Percentiles rank a stretch among this genome's conserved stretches.
Evolutionary conservation across 208 protist species (phyloP).

Genomic region (Crithidia thermophila): DNA sequence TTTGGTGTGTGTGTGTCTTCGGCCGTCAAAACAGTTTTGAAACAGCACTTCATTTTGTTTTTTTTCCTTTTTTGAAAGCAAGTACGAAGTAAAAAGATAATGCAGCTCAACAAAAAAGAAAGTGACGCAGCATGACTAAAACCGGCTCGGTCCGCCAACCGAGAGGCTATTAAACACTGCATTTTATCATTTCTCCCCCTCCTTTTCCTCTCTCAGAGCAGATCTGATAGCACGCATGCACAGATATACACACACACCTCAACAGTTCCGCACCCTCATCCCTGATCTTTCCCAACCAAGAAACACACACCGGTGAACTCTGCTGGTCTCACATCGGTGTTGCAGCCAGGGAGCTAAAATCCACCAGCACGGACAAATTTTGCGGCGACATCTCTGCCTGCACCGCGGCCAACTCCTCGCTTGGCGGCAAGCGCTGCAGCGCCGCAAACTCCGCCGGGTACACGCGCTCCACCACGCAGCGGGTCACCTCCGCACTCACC

Average conservation of each 20-base stretch:
- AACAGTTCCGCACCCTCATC: too few species aligned
- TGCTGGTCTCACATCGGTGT: background rate
- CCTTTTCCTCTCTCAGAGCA: background rate
- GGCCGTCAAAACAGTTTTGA: too few species aligned
- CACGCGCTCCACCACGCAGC: slow-evolving; percentile 36
- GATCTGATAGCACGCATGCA: background rate
- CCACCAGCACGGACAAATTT: slow-evolving; percentile 52
- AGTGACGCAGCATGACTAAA: too few species aligned
- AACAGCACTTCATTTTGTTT: background rate
- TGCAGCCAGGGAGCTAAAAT: slow-evolving; percentile 11
- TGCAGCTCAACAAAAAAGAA: slow-evolving; percentile 13
- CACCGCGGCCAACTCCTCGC: slow-evolving; percentile 16
- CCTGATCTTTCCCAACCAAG: too few species aligned
- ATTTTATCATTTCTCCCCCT: too few species aligned
- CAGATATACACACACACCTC: background rate
- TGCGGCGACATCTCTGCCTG: slow-evolving; percentile 49
- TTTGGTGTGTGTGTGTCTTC: too few species aligned
- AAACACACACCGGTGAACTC: slow-evolving; percentile 1
- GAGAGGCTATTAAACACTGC: too few species aligned
- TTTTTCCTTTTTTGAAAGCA: background rate
- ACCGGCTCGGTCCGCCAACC: too few species aligned
- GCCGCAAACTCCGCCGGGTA: slow-evolving; percentile 40
- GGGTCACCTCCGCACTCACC: slow-evolving; percentile 32
- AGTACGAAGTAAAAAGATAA: background rate
- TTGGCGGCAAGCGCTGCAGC: slow-evolving; percentile 24